Base-by-base conservation (phyloP, 805 yeast species). In the Kluyveromyces nonfermentans region DNA sequence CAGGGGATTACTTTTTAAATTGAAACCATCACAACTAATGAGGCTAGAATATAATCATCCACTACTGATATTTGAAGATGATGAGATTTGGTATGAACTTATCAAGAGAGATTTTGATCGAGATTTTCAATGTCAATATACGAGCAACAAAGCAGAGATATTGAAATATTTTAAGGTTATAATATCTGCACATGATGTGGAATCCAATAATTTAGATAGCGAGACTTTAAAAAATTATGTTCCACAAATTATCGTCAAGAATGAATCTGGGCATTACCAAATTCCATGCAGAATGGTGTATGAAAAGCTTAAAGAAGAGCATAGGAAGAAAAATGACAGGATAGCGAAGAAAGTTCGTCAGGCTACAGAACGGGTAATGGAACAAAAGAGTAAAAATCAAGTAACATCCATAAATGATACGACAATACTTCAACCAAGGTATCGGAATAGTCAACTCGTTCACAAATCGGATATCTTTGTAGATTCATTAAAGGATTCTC, bases 201-300 rank as follows among this genome's bases (percentile, higher is more conserved):
- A 28, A 41, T 40, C 12, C 41, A 51, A 35, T 49, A 54, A 30
- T 44, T 46, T 7, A 41, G 52, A 54, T 15, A 42, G 33, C 7
- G 59, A 52, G 22, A 41, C 51, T 17, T 41, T 56, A 16, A 46
- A 46, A 31, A 35, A 28, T 10, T 45, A 41, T 21, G n/a, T 60
- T 5, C 50, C 44, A 4, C 42, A 41, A 7, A 44, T 43, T 10
- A 16, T 62, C 3, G 44, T 41, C 22, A 55, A 55, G 39, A 57
- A 57, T 37, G 45, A 48, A 2, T 15, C 18, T 2, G 49, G 46
- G 10, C 61, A 52, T 41, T 67, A 51, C 46, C 58, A 50, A 43
- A 43, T 67, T 7, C 71, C 72, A 0, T 63, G 60, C 16, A 57
- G 68, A 42, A 51, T 66, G 50, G 48, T 69, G 5, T 65, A 60